phyloP scores from a whole-genome alignment of 1,139 yeast species.

The Candida sojae region DNA sequence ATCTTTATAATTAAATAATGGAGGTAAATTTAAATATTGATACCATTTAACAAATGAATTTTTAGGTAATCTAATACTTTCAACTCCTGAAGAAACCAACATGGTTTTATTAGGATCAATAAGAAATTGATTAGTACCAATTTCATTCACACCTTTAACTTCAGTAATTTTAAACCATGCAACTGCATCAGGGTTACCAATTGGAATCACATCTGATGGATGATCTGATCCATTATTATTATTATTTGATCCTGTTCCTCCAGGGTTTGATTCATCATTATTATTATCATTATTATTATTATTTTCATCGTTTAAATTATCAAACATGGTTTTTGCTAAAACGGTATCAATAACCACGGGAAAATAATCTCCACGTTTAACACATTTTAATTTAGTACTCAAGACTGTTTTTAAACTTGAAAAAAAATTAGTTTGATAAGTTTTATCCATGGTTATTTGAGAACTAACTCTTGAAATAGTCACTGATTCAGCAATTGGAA shows the following conservation, averaged over 20 bases:
- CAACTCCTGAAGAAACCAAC: constrained; percentile 67
- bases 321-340: constrained; percentile 61
- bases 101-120: constrained; percentile 67
- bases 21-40: constrained; percentile 45
- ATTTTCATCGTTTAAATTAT: constrained; percentile 20
- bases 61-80: constrained; percentile 38
- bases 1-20: constrained; percentile 32
- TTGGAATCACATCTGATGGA: constrained; percentile 49
- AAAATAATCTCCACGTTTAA: constrained; percentile 63
- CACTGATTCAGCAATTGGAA: constrained; percentile 45
- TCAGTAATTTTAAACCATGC: constrained; percentile 79
- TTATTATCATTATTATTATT: constrained; percentile 19
- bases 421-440: constrained; percentile 65
- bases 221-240: constrained; percentile 18
- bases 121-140: constrained; percentile 48
- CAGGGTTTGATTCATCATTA: constrained; percentile 24
- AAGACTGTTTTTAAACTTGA: constrained; percentile 65
- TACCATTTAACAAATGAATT: constrained; percentile 48
- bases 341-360: constrained; percentile 79
- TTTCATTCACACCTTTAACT: constrained; percentile 32
- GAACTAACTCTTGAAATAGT: constrained; percentile 72
- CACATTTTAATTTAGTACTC: constrained; percentile 57
- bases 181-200: constrained; percentile 68
- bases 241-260: constrained; percentile 1
- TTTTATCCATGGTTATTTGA: constrained; percentile 67